Conservation (phyloP, 75 land plant genomes). For the Cunninghamia lanceolata region DNA sequence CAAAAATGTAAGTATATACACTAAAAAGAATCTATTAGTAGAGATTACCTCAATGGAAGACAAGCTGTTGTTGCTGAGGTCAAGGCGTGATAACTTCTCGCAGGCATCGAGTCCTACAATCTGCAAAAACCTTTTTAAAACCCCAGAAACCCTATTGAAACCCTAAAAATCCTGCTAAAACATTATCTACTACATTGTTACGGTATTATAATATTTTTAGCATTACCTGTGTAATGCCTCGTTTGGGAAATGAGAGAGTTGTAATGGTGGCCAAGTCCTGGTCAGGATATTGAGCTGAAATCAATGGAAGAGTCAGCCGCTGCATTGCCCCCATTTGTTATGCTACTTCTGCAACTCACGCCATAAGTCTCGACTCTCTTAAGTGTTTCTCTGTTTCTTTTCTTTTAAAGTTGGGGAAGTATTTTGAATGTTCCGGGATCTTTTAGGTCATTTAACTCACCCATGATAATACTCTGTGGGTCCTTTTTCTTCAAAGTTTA, state of each 20-base stretch:
- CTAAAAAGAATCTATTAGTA: too few species aligned
- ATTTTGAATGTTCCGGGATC: too few species aligned
- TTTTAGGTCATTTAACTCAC: too few species aligned
- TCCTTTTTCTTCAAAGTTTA: too few species aligned
- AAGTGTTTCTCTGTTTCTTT: too few species aligned
- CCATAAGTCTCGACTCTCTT: too few species aligned
- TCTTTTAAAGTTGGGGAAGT: too few species aligned
- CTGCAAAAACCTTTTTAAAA: not conserved
- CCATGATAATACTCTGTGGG: too few species aligned
- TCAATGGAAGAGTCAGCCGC: not conserved
- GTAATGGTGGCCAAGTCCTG: slow-evolving; percentile 6
- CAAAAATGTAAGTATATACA: too few species aligned
- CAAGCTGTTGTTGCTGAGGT: slow-evolving; percentile 3
- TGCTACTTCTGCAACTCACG: too few species aligned
- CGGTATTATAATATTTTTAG: not conserved
- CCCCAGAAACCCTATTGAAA: not conserved
- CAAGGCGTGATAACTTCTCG: slow-evolving; percentile 1
- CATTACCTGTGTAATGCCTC: not conserved
- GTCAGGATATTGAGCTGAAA: not conserved
- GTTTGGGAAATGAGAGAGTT: slow-evolving; percentile 6
- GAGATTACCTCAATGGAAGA: not conserved
- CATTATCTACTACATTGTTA: too few species aligned
- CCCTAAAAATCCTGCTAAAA: not conserved
- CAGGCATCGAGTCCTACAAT: slow-evolving; percentile 2
- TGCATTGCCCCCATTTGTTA: not conserved